Evolutionary conservation across 306 rosid genomes (phyloP).

Genomic region (Betula pendula): DNA sequence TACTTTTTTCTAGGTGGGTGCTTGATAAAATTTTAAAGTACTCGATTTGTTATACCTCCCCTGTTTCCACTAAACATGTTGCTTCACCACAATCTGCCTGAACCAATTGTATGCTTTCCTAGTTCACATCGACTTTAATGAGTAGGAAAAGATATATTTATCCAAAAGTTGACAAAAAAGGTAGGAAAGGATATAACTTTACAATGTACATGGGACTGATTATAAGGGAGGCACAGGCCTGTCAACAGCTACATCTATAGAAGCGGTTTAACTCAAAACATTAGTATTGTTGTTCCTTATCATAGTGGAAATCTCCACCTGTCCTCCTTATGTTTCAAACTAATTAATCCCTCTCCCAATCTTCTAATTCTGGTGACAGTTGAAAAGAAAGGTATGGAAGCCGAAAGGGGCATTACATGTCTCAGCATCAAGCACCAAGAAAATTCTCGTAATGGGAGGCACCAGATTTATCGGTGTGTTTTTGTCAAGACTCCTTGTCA

Average conservation of each 20-base stretch:
- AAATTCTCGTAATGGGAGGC: slow-evolving; percentile 95
- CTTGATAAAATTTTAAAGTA: neutral
- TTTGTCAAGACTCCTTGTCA: slow-evolving; percentile 90
- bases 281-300: neutral
- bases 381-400: slow-evolving; percentile 57
- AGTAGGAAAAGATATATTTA: neutral
- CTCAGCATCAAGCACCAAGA: slow-evolving; percentile 74
- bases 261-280: neutral
- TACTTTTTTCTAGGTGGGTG: neutral
- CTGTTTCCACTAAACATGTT: too few relatives aligned
- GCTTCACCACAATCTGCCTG: neutral
- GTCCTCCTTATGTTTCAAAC: neutral
- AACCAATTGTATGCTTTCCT: neutral
- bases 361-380: slow-evolving; percentile 39
- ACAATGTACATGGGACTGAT: neutral
- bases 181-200: neutral
- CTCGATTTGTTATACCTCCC: too few relatives aligned
- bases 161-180: too few relatives aligned
- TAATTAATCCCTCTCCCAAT: neutral
- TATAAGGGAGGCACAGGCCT: neutral
- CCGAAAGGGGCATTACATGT: slow-evolving; percentile 64
- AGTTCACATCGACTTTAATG: neutral
- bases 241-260: neutral
- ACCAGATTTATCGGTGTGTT: slow-evolving; percentile 90
- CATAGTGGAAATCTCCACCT: too few relatives aligned